Percentiles rank a stretch among this genome's conserved stretches.
Conservation (phyloP, 2,329 filamentous ascomycete genomes). For the Achaetomium macrosporum region DNA sequence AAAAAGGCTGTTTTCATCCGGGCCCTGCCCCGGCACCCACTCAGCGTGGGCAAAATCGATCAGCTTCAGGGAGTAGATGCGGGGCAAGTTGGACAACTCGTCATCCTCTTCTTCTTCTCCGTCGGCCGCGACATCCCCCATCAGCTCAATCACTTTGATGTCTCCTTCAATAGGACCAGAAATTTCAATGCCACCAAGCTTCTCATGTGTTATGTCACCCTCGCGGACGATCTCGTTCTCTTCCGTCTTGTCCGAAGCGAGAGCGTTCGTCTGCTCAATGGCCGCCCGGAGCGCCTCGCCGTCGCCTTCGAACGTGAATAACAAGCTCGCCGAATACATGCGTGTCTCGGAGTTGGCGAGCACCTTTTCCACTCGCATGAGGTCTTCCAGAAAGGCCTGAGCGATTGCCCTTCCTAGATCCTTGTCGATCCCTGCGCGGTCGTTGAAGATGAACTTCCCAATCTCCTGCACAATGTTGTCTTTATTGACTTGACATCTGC, state of each 20-base stretch:
- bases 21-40: conserved; percentile 75
- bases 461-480: conserved; percentile 51
- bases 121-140: conserved; percentile 28
- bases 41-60: conserved; percentile 95
- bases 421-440: conserved; percentile 51
- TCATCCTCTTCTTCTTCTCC: conserved; percentile 51
- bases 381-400: conserved; percentile 47
- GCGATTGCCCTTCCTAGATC: conserved; percentile 53
- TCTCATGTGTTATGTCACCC: conserved; percentile 16
- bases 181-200: neutral
- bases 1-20: conserved; percentile 74
- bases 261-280: conserved; percentile 48
- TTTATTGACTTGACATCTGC: conserved; percentile 46
- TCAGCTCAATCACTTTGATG: conserved; percentile 17
- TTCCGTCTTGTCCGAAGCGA: conserved; percentile 48
- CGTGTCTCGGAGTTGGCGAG: conserved; percentile 52
- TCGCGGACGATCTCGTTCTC: conserved; percentile 15
- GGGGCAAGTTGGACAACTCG: conserved; percentile 42
- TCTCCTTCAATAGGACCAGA: conserved; percentile 14
- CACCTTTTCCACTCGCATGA: conserved; percentile 47
- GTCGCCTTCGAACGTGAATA: conserved; percentile 61
- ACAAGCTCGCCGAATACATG: conserved; percentile 58
- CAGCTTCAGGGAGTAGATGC: conserved; percentile 73
- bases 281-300: conserved; percentile 47
- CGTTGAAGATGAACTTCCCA: conserved; percentile 53